Percentiles rank a stretch among this genome's conserved stretches.
These are phyloP conservation scores for Moesziomyces globuligerus DNA, from an alignment of 1,284 basidiomycete species.

Conservation along the genomic window DNA sequence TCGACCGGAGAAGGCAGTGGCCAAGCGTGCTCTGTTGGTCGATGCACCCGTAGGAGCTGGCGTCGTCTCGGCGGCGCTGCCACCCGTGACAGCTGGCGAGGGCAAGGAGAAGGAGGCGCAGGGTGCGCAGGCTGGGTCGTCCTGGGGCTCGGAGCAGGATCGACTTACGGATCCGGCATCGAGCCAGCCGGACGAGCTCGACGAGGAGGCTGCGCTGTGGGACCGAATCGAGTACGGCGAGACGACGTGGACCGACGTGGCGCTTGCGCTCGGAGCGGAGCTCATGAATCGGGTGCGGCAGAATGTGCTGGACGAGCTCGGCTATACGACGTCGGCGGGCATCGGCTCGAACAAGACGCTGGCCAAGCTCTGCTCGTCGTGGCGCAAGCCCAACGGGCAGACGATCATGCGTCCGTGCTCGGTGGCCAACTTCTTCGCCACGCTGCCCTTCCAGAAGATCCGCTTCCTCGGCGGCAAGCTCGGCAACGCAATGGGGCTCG, in stretches of 20 bases:
- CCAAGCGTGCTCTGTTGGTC: slow-evolving; percentile 38
- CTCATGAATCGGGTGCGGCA: slow-evolving; percentile 81
- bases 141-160: slow-evolving; percentile 30
- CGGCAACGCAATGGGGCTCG: slow-evolving; percentile 83
- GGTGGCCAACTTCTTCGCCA: slow-evolving; percentile 52
- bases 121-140: slow-evolving; percentile 28
- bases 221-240: slow-evolving; percentile 49
- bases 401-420: slow-evolving; percentile 57
- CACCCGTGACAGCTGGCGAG: slow-evolving; percentile 3
- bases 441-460: slow-evolving; percentile 71
- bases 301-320: slow-evolving; percentile 78
- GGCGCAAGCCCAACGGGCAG: slow-evolving; percentile 61
- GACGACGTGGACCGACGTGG: slow-evolving; percentile 88
- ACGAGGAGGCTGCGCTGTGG: slow-evolving; percentile 38
- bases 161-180: slow-evolving; percentile 38
- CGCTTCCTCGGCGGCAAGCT: slow-evolving; percentile 94
- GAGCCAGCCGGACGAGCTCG: slow-evolving; percentile 38
- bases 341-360: slow-evolving; percentile 93
- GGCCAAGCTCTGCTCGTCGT: slow-evolving; percentile 77
- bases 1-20: slow-evolving; percentile 48
- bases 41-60: slow-evolving; percentile 45
- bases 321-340: slow-evolving; percentile 96
- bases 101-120: slow-evolving; percentile 41
- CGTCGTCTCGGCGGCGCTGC: slow-evolving; percentile 20
- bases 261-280: slow-evolving; percentile 86